phyloP scores from a whole-genome alignment of 1,284 basidiomycete genomes.

The Rhizoctonia solani region DNA sequence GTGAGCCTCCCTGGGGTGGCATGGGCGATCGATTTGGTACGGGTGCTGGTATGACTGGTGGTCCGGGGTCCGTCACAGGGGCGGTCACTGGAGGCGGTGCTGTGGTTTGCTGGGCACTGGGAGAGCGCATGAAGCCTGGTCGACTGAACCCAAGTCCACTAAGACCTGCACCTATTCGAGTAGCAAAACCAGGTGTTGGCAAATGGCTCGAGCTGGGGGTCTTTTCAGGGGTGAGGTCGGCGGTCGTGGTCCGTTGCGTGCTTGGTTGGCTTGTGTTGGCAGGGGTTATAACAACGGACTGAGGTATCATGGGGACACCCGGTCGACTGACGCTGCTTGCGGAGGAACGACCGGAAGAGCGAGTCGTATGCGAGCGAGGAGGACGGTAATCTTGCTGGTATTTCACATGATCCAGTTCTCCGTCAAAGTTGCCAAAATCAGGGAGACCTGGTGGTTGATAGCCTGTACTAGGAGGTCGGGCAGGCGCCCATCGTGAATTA shows the following conservation, averaged over 20 bases:
- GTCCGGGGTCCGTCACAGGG: not conserved
- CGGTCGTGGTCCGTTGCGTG: slow-evolving; percentile 4
- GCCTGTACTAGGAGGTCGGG: not conserved
- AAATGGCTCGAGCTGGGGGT: slow-evolving; percentile 1
- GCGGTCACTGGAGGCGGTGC: not conserved
- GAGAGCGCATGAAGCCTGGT: slow-evolving; percentile 1
- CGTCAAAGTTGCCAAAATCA: slow-evolving; percentile 14
- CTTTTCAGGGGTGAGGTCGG: not conserved
- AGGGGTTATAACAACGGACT: not conserved
- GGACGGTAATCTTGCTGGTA: not conserved
- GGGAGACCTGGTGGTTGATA: slow-evolving; percentile 16
- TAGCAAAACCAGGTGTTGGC: not conserved
- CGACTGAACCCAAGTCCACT: slow-evolving; percentile 5
- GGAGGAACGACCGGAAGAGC: not conserved
- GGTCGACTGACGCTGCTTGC: not conserved
- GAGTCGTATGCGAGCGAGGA: not conserved
- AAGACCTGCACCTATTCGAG: not conserved
- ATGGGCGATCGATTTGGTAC: not conserved
- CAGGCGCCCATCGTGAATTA: slow-evolving; percentile 1
- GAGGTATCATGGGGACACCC: not conserved
- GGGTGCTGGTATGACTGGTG: not conserved
- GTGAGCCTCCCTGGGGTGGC: slow-evolving; percentile 2
- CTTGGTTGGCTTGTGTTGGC: not conserved
- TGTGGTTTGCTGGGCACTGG: not conserved
- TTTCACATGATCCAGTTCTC: slow-evolving; percentile 15